Conservation (phyloP, 768 basidiomycete genomes). For the Russula brevipes region DNA sequence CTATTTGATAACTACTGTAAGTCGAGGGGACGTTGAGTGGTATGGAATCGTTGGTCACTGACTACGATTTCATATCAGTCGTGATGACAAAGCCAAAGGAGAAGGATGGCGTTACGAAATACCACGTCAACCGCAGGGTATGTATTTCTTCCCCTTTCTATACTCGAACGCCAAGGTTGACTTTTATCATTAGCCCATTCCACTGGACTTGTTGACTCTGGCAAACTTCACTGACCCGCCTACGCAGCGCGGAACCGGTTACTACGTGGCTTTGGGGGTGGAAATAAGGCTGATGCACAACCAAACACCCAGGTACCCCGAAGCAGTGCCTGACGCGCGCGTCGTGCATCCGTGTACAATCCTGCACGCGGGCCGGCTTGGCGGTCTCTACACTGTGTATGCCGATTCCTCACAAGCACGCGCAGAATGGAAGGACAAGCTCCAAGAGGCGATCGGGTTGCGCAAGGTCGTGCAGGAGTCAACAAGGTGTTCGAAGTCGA, state of each 20-base stretch:
- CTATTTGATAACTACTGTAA: slow-evolving; percentile 93
- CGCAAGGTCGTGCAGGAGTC: slow-evolving; percentile 86
- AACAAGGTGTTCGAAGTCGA: slow-evolving; percentile 94
- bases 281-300: slow-evolving; percentile 28
- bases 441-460: slow-evolving; percentile 82
- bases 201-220: slow-evolving; percentile 82
- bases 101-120: slow-evolving; percentile 68
- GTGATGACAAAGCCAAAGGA: slow-evolving; percentile 85
- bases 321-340: slow-evolving; percentile 55
- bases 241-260: slow-evolving; percentile 69
- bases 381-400: slow-evolving; percentile 82
- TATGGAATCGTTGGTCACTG: background rate
- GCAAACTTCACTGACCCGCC: slow-evolving; percentile 79
- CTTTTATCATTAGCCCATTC: slow-evolving; percentile 63
- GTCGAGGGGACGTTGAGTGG: slow-evolving; percentile 29
- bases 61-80: slow-evolving; percentile 42
- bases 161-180: background rate
- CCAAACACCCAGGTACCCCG: slow-evolving; percentile 34
- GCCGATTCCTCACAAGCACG: slow-evolving; percentile 75
- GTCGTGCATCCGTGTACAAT: slow-evolving; percentile 84
- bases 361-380: slow-evolving; percentile 81
- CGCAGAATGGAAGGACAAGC: slow-evolving; percentile 81
- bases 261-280: slow-evolving; percentile 53
- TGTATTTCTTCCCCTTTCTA: slow-evolving; percentile 25
- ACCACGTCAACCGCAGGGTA: slow-evolving; percentile 76